A percentile compares a stretch with the other conserved stretches of the same genome.
phyloP scores from a whole-genome alignment of 2,329 filamentous ascomycete genomes.

The Pyricularia sp. region DNA sequence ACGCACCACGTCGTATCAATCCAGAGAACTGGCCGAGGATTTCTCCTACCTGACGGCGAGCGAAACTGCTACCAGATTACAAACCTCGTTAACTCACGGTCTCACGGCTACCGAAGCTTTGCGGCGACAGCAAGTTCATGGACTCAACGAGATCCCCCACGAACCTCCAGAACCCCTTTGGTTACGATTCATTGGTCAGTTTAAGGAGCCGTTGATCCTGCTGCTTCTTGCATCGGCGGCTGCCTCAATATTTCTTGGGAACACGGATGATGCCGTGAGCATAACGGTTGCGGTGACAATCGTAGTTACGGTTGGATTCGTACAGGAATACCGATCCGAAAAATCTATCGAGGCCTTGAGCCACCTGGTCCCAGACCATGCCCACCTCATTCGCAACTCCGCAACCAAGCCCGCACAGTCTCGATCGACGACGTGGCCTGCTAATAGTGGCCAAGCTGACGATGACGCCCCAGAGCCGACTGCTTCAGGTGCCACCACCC shows the following conservation, averaged over 20 bases:
- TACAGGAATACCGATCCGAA: constrained; percentile 95
- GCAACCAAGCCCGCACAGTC: constrained; percentile 20
- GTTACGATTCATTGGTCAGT: constrained; percentile 91
- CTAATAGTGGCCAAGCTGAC: constrained; percentile 17
- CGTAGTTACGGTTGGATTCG: constrained; percentile 88
- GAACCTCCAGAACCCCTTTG: constrained; percentile 89
- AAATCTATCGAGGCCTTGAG: constrained; percentile 93
- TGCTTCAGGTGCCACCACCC: constrained; percentile 34
- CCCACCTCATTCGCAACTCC: constrained; percentile 69
- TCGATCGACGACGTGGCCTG: constrained; percentile 35
- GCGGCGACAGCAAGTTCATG: constrained; percentile 57
- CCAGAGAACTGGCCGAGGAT: constrained; percentile 40
- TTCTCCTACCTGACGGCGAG: constrained; percentile 57
- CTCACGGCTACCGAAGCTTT: constrained; percentile 72
- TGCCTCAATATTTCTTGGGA: constrained; percentile 81
- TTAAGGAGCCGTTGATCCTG: constrained; percentile 88
- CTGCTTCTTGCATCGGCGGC: constrained; percentile 80
- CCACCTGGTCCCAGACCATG: constrained; percentile 86
- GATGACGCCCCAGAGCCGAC: neutral
- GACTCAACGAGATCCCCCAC: constrained; percentile 87
- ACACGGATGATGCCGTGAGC: constrained; percentile 87
- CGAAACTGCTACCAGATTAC: constrained; percentile 64
- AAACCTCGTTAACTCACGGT: constrained; percentile 73
- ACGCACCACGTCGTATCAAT: constrained; percentile 17
- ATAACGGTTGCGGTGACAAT: constrained; percentile 95